Conservation (phyloP, 1,284 basidiomycete genomes). For the Mycosarcoma mackinlayi region DNA sequence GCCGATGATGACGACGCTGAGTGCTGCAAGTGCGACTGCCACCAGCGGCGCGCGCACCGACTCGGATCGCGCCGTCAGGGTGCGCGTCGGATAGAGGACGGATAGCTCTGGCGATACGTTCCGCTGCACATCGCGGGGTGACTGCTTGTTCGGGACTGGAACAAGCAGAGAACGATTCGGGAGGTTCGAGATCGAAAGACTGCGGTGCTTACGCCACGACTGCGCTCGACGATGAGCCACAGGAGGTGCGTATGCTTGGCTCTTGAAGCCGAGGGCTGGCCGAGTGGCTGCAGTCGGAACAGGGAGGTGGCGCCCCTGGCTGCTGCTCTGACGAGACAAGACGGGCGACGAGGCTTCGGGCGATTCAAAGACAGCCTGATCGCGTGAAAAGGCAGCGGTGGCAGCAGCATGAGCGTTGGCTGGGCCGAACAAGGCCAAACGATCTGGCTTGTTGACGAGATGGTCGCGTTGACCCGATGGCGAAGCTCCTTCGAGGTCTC, state of each 20-base stretch:
- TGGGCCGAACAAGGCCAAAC: not conserved
- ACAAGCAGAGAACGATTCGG: conserved; percentile 5
- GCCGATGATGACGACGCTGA: conserved; percentile 38
- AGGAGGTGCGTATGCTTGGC: conserved; percentile 33
- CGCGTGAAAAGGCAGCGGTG: conserved; percentile 3
- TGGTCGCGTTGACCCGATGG: conserved; percentile 1
- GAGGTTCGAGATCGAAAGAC: conserved; percentile 30
- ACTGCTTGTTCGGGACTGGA: not conserved
- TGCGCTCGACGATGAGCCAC: conserved; percentile 21
- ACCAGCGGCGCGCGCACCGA: conserved; percentile 24
- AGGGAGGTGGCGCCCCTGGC: conserved; percentile 18
- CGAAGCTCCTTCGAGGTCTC: conserved; percentile 34
- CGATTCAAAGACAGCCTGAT: conserved; percentile 17
- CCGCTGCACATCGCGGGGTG: not conserved
- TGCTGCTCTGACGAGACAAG: conserved; percentile 33
- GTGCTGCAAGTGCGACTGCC: conserved; percentile 39
- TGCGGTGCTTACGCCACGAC: conserved; percentile 42
- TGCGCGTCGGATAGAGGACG: conserved; percentile 2
- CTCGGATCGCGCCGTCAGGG: conserved; percentile 7
- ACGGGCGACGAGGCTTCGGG: conserved; percentile 22
- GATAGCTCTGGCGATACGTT: conserved; percentile 4
- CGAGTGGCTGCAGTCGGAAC: not conserved
- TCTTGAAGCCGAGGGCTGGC: conserved; percentile 19
- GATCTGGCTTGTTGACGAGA: conserved; percentile 2
- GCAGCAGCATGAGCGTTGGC: not conserved